A percentile compares a stretch with the other conserved stretches of the same genome.
Conservation (phyloP, 78 protist species). For the Dictyostelium brefeldianum region DNA sequence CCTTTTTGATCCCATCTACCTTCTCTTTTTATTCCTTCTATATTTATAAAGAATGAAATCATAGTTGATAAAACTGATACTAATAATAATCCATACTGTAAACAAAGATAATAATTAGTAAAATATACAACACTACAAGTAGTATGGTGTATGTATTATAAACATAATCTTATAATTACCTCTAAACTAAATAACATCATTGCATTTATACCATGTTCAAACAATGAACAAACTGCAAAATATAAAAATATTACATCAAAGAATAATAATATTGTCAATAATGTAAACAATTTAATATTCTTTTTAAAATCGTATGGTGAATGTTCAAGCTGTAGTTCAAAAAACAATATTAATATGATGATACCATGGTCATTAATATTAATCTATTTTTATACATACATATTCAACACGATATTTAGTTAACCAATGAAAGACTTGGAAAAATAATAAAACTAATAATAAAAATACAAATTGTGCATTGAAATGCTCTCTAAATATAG, state of each 20-base stretch:
- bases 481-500: conserved; percentile 95
- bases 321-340: conserved; percentile 89
- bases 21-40: conserved; percentile 82
- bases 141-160: too few species aligned
- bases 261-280: conserved; percentile 47
- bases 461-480: conserved; percentile 75
- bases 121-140: too few species aligned
- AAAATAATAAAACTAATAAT: conserved; percentile 83
- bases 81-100: conserved; percentile 72
- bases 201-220: conserved; percentile 80
- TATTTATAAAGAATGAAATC: conserved; percentile 75
- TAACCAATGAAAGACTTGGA: conserved; percentile 95
- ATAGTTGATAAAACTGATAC: conserved; percentile 48
- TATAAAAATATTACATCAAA: conserved; percentile 62
- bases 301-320: conserved; percentile 71
- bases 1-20: conserved; percentile 92
- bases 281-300: conserved; percentile 69
- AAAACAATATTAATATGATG: too few species aligned
- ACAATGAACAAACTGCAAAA: conserved; percentile 23
- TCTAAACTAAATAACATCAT: conserved; percentile 92
- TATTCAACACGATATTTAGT: conserved; percentile 88
- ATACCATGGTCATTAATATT: too few species aligned
- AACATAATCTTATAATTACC: conserved; percentile 23
- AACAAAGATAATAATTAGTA: not conserved
- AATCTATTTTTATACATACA: conserved; percentile 44